A percentile compares a stretch with the other conserved stretches of the same genome.
These are phyloP conservation scores for Verticillium tricorpus DNA, from an alignment of 2,329 filamentous ascomycete species.

Conservation along the genomic window DNA sequence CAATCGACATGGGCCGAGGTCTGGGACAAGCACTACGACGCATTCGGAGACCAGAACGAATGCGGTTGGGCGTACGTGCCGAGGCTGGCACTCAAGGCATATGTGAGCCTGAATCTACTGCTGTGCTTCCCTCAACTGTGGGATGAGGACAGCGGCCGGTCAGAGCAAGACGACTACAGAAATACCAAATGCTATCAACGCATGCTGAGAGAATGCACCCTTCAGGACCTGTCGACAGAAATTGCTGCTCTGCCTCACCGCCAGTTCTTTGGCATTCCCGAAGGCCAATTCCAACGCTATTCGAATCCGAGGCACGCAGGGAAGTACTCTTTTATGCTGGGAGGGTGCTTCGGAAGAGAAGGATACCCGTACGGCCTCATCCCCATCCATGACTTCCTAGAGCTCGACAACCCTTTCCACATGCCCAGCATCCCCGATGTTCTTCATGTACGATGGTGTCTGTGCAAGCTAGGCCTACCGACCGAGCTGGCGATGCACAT, in stretches of 20 bases:
- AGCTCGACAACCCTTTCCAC: neutral
- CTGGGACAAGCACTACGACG: neutral
- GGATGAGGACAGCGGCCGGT: neutral
- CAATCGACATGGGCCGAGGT: constrained; percentile 1
- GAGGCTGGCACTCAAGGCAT: constrained; percentile 12
- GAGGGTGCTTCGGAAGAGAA: no score
- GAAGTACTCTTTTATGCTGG: no score
- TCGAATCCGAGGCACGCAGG: no score
- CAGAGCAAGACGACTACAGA: constrained; percentile 10
- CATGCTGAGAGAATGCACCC: constrained; percentile 6
- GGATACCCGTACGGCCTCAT: constrained; percentile 5
- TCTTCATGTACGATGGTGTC: constrained; percentile 1
- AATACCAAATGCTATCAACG: constrained; percentile 13
- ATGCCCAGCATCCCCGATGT: constrained; percentile 5
- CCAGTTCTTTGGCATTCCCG: constrained; percentile 14
- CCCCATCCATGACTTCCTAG: constrained; percentile 7
- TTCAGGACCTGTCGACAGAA: neutral
- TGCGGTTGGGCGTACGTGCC: constrained; percentile 14
- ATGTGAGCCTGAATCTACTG: constrained; percentile 17
- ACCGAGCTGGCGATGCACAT: constrained; percentile 12
- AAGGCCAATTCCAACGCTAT: constrained; percentile 7
- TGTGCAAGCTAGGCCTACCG: constrained; percentile 11
- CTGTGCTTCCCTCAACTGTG: constrained; percentile 11
- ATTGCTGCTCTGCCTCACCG: constrained; percentile 12
- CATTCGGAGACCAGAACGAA: neutral